A percentile compares a stretch with the other conserved stretches of the same genome.
phyloP scores from a whole-genome alignment of 1,139 yeast species.

The Blastobotrys proliferans region DNA sequence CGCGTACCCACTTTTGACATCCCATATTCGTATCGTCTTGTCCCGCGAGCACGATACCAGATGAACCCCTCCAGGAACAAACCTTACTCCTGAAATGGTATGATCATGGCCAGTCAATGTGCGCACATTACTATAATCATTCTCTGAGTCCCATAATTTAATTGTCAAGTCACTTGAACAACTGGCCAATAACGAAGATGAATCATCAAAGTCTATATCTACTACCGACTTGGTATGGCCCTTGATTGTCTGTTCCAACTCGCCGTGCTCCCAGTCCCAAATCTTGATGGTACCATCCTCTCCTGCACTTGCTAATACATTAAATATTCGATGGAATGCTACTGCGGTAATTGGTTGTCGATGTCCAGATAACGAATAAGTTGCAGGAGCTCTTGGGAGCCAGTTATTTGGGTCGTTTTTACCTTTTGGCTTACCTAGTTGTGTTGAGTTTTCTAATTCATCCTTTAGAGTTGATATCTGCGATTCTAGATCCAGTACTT shows the following conservation, averaged over 20 bases:
- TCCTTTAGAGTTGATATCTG: slow-evolving; percentile 43
- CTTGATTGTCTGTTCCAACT: slow-evolving; percentile 62
- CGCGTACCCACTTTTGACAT: slow-evolving; percentile 64
- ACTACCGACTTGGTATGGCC: slow-evolving; percentile 79
- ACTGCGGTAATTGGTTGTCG: slow-evolving; percentile 58
- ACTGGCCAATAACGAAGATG: slow-evolving; percentile 47
- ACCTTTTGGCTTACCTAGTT: slow-evolving; percentile 14
- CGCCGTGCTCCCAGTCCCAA: slow-evolving; percentile 72
- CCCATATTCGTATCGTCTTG: slow-evolving; percentile 72
- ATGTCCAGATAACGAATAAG: slow-evolving; percentile 50
- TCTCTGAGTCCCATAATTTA: slow-evolving; percentile 62
- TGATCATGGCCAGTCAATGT: slow-evolving; percentile 89
- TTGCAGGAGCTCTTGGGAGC: slow-evolving; percentile 61
- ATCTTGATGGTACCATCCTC: slow-evolving; percentile 69
- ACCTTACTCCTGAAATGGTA: slow-evolving; percentile 64
- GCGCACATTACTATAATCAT: slow-evolving; percentile 51
- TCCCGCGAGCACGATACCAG: slow-evolving; percentile 78
- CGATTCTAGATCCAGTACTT: slow-evolving; percentile 53
- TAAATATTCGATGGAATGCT: slow-evolving; percentile 69
- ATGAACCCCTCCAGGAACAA: slow-evolving; percentile 44
- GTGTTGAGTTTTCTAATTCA: slow-evolving; percentile 39
- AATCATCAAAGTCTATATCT: slow-evolving; percentile 47
- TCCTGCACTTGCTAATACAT: slow-evolving; percentile 63
- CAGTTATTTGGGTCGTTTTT: slow-evolving; percentile 46
- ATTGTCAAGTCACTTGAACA: slow-evolving; percentile 73